Evolutionary conservation across 1,284 basidiomycete species (phyloP).

Genomic region (Boletus hoseneyae): DNA sequence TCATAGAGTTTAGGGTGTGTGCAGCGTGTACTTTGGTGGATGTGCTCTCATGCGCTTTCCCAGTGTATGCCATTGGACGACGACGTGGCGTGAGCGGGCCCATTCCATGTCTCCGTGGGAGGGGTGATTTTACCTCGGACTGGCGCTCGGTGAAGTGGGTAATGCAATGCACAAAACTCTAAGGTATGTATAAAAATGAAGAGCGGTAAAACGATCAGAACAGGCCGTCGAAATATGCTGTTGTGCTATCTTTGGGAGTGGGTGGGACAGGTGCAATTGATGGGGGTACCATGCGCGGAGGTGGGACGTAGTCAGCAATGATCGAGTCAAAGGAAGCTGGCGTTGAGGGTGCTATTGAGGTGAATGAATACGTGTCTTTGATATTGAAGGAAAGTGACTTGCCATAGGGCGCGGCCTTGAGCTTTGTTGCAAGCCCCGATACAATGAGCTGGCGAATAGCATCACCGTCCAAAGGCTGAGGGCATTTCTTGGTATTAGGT

Average conservation of each 20-base stretch:
- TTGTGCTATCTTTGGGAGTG: constrained; percentile 22
- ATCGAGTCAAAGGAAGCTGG: constrained; percentile 63
- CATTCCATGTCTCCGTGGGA: background rate
- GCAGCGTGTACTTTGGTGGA: background rate
- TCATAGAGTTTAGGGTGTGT: constrained; percentile 82
- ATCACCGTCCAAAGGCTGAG: constrained; percentile 62
- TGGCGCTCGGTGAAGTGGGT: background rate
- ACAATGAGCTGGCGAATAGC: constrained; percentile 72
- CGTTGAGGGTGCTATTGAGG: constrained; percentile 35
- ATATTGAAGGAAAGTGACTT: constrained; percentile 24
- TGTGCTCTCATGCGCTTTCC: constrained; percentile 13
- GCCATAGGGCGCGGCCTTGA: constrained; percentile 52
- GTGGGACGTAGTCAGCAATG: constrained; percentile 64
- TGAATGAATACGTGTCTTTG: constrained; percentile 2
- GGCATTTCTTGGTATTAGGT: constrained; percentile 38
- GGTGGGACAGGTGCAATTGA: constrained; percentile 9
- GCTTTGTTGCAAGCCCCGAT: constrained; percentile 60
- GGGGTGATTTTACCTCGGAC: constrained; percentile 1
- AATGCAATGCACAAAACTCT: constrained; percentile 15
- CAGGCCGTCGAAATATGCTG: constrained; percentile 43
- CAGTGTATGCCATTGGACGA: constrained; percentile 35
- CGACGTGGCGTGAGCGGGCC: constrained; percentile 16
- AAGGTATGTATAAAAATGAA: constrained; percentile 17
- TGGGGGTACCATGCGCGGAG: constrained; percentile 18
- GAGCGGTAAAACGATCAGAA: constrained; percentile 28